Evolutionary conservation across 192 early-diverging fungal species (phyloP), one percentile per base, ranked within the genome.

Genomic region (Entophlyctis luteolus): DNA sequence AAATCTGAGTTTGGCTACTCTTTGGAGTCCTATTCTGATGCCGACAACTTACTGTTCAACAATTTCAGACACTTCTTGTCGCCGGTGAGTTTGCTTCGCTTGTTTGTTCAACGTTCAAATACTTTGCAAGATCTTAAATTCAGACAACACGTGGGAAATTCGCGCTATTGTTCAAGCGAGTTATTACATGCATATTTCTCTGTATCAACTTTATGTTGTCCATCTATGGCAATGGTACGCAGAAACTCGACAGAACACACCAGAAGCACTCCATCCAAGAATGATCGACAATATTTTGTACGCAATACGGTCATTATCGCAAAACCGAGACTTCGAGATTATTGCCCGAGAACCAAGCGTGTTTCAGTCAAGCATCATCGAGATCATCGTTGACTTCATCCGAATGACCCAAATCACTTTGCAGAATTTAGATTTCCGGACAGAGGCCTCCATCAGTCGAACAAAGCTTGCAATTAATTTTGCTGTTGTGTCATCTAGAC

Each of bases 111-210:
- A 34, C 8, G 46, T 25, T 72, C 5, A 56, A 12, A 23, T 56
- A 29, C 22, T 31, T 42, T 42, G 39, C 39, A 42, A 70, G 52
- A 73, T 77, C 53, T 45, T 81, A 25, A 75, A 67, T 57, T 73
- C 77, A 4, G 80, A 81, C 34, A 75, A 79, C 39, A 31, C n/a
- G 10, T 81, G 78, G 78, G 79, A 81, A 49, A 73, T 80, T 55
- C 77, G 77, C 2, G 70, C 76, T 1, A 69, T 81, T 28, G 59
- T 72, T 3, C 38, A 57, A 31, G 55, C 73, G 12, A 59, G 67
- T 3, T 81, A 80, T 56, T 81, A 75, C 59, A 56, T 75, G 25
- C 79, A 81, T 48, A 60, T 62, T 4, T 68, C 62, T 47, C 55
- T 81, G 4, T 67, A 78, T 28, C 73, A 75, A 56, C 63, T 80